These are phyloP conservation scores for Cydonia oblonga DNA, from an alignment of 331 rosid species.

Conservation along the genomic window DNA sequence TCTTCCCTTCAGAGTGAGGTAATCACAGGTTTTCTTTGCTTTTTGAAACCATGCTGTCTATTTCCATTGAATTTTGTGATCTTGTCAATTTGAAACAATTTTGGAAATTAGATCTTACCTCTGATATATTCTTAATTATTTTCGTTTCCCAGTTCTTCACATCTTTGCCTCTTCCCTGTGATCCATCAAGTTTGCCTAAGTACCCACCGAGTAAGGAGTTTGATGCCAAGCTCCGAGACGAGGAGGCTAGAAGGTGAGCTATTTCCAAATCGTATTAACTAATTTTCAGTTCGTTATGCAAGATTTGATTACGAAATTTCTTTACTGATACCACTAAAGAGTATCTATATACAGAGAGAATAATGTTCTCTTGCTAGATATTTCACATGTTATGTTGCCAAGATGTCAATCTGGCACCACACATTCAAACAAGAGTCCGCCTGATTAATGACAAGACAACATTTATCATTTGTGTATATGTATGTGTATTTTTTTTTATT, in stretches of 20 bases:
- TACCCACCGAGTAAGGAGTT: slow-evolving; percentile 89
- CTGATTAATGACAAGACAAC: not conserved
- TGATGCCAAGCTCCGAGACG: slow-evolving; percentile 60
- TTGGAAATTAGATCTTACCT: not conserved
- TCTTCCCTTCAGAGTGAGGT: slow-evolving; percentile 81
- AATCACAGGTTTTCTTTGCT: slow-evolving; percentile 8
- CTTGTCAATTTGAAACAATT: not conserved
- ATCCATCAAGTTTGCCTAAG: slow-evolving; percentile 69
- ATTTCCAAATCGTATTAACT: slow-evolving; percentile 3
- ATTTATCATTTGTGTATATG: no score
- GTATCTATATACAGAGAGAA: not conserved
- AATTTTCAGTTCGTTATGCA: not conserved
- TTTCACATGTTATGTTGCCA: not conserved
- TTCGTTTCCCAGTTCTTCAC: slow-evolving; percentile 56
- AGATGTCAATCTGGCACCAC: not conserved
- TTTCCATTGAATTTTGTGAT: not conserved
- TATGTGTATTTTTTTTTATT: not conserved
- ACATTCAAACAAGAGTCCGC: not conserved
- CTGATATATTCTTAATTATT: not conserved
- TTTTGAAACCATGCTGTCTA: not conserved
- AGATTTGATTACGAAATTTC: not conserved
- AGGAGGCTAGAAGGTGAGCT: slow-evolving; percentile 71
- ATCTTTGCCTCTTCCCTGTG: slow-evolving; percentile 60
- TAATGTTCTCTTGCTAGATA: not conserved
- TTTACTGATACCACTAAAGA: not conserved